These are phyloP conservation scores for Aspergillus novofumigatus DNA, from an alignment of 2,329 filamentous ascomycete species.

Conservation along the genomic window DNA sequence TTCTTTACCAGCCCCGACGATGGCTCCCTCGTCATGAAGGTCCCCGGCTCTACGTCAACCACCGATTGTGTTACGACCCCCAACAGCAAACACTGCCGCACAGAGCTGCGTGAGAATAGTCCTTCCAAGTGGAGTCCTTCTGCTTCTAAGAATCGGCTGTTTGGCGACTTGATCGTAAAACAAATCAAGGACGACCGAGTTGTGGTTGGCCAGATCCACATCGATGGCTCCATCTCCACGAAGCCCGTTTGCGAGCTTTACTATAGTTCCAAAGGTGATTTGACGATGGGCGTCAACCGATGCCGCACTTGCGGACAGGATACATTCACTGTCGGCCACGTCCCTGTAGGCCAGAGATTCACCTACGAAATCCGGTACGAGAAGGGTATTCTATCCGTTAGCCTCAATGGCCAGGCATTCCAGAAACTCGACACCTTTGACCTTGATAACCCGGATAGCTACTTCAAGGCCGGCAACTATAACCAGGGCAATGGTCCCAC, in stretches of 20 bases:
- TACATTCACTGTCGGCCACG: too few species aligned
- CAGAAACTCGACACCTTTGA: conserved; percentile 25
- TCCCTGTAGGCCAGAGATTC: conserved; percentile 25
- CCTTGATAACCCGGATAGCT: conserved; percentile 28
- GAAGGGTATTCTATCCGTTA: conserved; percentile 27
- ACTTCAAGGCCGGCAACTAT: conserved; percentile 40
- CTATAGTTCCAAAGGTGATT: too few species aligned
- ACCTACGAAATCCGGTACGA: conserved; percentile 39
- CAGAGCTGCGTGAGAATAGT: conserved; percentile 38
- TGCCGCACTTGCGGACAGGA: too few species aligned
- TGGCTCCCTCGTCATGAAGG: conserved; percentile 39
- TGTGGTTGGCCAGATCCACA: too few species aligned
- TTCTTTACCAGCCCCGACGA: conserved; percentile 35
- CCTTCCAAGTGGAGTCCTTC: conserved; percentile 32
- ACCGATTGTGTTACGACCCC: conserved; percentile 38
- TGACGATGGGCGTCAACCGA: too few species aligned
- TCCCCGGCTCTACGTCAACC: conserved; percentile 31
- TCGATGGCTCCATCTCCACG: too few species aligned
- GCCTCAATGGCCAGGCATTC: conserved; percentile 24
- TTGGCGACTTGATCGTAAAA: too few species aligned
- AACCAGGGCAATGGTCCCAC: conserved; percentile 29
- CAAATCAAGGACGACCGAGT: too few species aligned
- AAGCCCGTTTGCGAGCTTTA: too few species aligned
- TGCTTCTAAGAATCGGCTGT: conserved; percentile 24
- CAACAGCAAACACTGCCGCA: conserved; percentile 42